phyloP scores from a whole-genome alignment of 495 filamentous ascomycete genomes.

The Penicillium cataractarum region DNA sequence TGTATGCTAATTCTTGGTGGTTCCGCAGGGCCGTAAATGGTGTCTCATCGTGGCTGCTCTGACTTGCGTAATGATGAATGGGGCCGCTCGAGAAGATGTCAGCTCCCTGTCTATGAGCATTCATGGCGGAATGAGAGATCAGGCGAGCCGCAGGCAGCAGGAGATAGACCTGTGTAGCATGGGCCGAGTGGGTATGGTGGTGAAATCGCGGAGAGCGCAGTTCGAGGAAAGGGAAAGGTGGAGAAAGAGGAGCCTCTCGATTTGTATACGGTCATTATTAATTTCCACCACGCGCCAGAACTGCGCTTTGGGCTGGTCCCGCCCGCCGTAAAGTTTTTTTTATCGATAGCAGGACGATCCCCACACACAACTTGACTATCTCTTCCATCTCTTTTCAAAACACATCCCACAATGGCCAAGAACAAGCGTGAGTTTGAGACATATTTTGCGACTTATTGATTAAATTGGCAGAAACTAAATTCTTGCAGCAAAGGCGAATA shows the following conservation, averaged over 20 bases:
- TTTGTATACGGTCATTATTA: constrained; percentile 13
- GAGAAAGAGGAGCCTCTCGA: constrained; percentile 8
- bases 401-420: constrained; percentile 53
- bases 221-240: constrained; percentile 20
- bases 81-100: constrained; percentile 39
- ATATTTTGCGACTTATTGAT: constrained; percentile 1
- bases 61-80: constrained; percentile 29
- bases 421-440: constrained; percentile 40
- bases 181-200: constrained; percentile 9
- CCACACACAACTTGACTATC: constrained; percentile 35
- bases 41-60: constrained; percentile 41
- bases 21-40: constrained; percentile 31
- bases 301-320: constrained; percentile 35
- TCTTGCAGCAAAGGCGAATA: constrained; percentile 49
- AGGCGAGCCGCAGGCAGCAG: constrained; percentile 28
- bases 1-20: constrained; percentile 31
- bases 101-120: constrained; percentile 39
- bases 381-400: constrained; percentile 26
- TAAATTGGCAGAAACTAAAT: constrained; percentile 21
- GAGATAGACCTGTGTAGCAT: constrained; percentile 27
- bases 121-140: constrained; percentile 42
- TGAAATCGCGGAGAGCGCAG: constrained; percentile 1
- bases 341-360: constrained; percentile 45
- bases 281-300: constrained; percentile 4
- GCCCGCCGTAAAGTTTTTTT: constrained; percentile 43